These are phyloP conservation scores for Nidularia pulvinata DNA, from an alignment of 768 basidiomycete genomes.

Conservation along the genomic window DNA sequence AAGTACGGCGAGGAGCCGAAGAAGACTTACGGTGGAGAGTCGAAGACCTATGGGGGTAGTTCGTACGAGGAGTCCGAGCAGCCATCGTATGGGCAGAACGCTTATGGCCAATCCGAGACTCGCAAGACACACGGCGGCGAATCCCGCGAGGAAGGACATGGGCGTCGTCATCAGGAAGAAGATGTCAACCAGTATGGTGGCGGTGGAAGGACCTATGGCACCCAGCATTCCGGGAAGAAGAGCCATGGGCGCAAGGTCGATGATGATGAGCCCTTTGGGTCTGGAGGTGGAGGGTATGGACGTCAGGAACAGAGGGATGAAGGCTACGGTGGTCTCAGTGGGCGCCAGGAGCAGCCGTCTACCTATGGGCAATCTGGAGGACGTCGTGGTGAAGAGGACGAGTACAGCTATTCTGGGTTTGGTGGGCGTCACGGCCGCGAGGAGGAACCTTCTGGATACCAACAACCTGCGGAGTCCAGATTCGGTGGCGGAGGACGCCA, in stretches of 20 bases:
- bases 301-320: background rate
- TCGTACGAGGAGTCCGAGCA: no score
- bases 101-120: no score
- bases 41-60: background rate
- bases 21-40: background rate
- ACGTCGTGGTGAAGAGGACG: background rate
- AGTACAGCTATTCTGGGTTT: background rate
- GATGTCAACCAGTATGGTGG: constrained; percentile 2
- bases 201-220: background rate
- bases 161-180: no score
- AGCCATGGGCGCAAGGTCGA: constrained; percentile 1
- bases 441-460: background rate
- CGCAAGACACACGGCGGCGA: no score
- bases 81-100: no score
- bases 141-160: no score
- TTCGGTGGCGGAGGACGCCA: background rate
- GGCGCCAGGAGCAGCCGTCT: no score
- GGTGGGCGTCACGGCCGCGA: background rate
- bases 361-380: no score
- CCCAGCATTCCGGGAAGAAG: background rate
- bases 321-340: no score
- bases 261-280: constrained; percentile 6
- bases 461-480: background rate
- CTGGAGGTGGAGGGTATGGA: constrained; percentile 5
- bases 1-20: background rate